phyloP scores from a whole-genome alignment of 2,329 filamentous ascomycete genomes.

The Clarireedia monteithiana region DNA sequence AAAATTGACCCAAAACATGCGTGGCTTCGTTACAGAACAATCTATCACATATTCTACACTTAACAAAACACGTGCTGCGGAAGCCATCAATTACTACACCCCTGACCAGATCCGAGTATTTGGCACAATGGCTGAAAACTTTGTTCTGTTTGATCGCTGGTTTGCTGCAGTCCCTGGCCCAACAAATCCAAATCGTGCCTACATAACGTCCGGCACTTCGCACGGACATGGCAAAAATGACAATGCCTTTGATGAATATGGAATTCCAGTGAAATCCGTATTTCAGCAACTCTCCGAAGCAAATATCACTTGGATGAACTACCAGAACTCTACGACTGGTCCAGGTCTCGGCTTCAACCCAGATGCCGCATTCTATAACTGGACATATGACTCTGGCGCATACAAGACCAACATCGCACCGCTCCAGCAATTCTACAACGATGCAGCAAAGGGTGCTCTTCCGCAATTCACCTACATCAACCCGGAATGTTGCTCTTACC shows the following conservation, averaged over 20 bases:
- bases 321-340: conserved; percentile 34
- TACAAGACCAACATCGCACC: conserved; percentile 31
- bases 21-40: conserved; percentile 37
- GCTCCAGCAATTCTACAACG: conserved; percentile 36
- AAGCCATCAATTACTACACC: conserved; percentile 38
- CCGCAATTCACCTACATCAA: conserved; percentile 42
- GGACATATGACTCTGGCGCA: conserved; percentile 31
- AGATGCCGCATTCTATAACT: conserved; percentile 37
- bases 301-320: conserved; percentile 39
- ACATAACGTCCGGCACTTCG: conserved; percentile 34
- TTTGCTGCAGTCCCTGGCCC: conserved; percentile 34
- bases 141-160: conserved; percentile 37
- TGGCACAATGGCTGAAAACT: conserved; percentile 35
- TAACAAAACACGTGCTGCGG: conserved; percentile 32
- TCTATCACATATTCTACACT: conserved; percentile 30
- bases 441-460: conserved; percentile 37
- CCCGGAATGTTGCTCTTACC: conserved; percentile 42
- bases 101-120: conserved; percentile 35
- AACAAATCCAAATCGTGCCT: conserved; percentile 30
- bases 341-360: conserved; percentile 32
- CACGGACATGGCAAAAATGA: conserved; percentile 34
- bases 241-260: conserved; percentile 28
- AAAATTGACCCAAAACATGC: conserved; percentile 26
- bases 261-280: conserved; percentile 32
- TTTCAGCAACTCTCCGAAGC: conserved; percentile 35